Evolutionary conservation across 1,139 yeast genomes (phyloP), one percentile per base, ranked within the genome.

Genomic region (Geotrichum fermentans): DNA sequence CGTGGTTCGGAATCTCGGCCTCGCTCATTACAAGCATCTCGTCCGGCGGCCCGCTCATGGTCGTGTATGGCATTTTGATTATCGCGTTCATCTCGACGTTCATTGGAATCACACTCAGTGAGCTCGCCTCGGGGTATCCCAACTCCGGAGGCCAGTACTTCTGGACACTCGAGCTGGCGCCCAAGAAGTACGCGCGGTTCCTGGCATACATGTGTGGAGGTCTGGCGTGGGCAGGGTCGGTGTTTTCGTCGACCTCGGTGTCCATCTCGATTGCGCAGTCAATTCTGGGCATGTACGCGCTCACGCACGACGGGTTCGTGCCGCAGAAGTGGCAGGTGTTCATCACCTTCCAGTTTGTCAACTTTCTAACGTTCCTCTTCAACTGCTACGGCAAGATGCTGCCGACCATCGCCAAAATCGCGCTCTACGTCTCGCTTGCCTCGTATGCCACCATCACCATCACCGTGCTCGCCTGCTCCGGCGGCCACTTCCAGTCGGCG

Each of bases 111-210:
- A 70, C 79, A 2, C 64, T 75, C 30, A 71, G 79, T 14, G 83
- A 79, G 55, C 65, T 79, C 59, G 72, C 79, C 1, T 70, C 75
- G 43, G 75, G 80, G 34, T 74, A 74, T 59, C 83, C 83, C 1
- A 67, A 67, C 49, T 80, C 82, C 40, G 82, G 82, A 26, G 83
- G 83, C 21, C 82, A 78, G 57, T 77, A 78, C 59, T 79, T 74
- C 50, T 79, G 83, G 83, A 74, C 80, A 1, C 65, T 78, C 57
- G 74, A 75, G 30, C 65, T 79, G 54, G 77, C 81, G 10, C 82
- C 80, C 17, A 71, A 66, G 56, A 72, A 66, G 56, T 69, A 70
- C 50, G 73, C 77, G 17, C 68, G 74, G 41, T 75, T 74, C 45
- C 66, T 68, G 59, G 76, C 81, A 10, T 78, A 75, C 58, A 55